Conservation (phyloP, 768 basidiomycete genomes). For the Lactarius hengduanensis region DNA sequence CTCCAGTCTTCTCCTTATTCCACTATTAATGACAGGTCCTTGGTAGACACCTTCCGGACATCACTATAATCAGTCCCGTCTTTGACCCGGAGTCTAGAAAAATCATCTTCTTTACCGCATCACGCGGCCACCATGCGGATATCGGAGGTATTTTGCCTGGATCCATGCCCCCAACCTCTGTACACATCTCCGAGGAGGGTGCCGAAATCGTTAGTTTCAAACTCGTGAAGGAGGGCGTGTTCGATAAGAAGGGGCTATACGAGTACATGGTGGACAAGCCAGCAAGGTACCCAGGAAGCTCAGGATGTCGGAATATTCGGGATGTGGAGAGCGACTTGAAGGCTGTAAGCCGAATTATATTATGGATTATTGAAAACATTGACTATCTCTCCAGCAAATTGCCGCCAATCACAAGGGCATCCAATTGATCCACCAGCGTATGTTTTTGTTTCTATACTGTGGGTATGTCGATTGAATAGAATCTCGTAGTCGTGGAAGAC, state of each 20-base stretch:
- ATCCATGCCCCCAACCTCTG: slow-evolving; percentile 93
- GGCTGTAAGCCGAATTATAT: slow-evolving; percentile 54
- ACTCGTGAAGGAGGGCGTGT: slow-evolving; percentile 79
- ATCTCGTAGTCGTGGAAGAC: slow-evolving; percentile 69
- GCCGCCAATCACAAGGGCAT: slow-evolving; percentile 93
- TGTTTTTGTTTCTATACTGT: slow-evolving; percentile 28
- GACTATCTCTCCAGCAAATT: slow-evolving; percentile 61
- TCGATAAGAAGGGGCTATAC: slow-evolving; percentile 70
- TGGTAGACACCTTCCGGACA: slow-evolving; percentile 74
- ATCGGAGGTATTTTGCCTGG: slow-evolving; percentile 91
- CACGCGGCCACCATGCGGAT: slow-evolving; percentile 92
- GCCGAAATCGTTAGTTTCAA: slow-evolving; percentile 91
- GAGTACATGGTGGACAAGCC: slow-evolving; percentile 84
- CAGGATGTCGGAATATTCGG: slow-evolving; percentile 81
- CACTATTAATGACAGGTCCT: slow-evolving; percentile 22
- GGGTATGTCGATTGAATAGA: slow-evolving; percentile 20
- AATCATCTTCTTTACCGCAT: slow-evolving; percentile 92
- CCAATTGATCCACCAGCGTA: slow-evolving; percentile 77
- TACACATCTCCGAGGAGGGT: slow-evolving; percentile 91
- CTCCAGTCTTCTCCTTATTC: slow-evolving; percentile 8
- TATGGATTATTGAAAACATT: slow-evolving; percentile 14
- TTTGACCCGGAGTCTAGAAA: slow-evolving; percentile 62
- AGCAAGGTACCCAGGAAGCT: slow-evolving; percentile 77
- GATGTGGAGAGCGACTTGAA: slow-evolving; percentile 93
- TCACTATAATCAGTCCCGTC: slow-evolving; percentile 92